A percentile compares a stretch with the other conserved stretches of the same genome.
Evolutionary conservation across 306 rosid genomes (phyloP).

Genomic region (Vigna hirtella): DNA sequence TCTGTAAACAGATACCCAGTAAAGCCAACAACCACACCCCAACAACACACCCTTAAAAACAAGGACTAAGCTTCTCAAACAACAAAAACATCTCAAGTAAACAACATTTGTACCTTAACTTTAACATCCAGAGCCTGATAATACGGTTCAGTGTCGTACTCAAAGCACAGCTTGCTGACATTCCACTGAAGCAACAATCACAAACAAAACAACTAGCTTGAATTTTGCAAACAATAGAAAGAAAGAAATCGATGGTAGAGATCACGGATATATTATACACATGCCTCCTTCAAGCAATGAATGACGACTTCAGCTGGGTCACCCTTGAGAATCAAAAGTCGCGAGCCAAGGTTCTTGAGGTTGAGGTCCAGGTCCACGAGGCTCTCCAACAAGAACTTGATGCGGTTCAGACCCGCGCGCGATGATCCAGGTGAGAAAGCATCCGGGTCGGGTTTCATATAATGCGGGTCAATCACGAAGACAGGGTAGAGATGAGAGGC

Average conservation of each 20-base stretch:
- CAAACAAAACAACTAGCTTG: constrained; percentile 6
- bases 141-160: constrained; percentile 90
- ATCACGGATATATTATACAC: not conserved
- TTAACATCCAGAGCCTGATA: constrained; percentile 74
- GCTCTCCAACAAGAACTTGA: constrained; percentile 75
- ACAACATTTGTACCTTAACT: constrained; percentile 63
- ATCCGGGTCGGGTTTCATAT: constrained; percentile 75
- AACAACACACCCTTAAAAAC: not conserved
- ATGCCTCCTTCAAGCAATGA: constrained; percentile 77
- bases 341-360: constrained; percentile 77
- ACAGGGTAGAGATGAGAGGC: constrained; percentile 64
- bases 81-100: not conserved
- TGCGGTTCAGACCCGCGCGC: constrained; percentile 76
- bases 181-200: constrained; percentile 68
- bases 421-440: constrained; percentile 65
- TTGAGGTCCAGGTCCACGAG: constrained; percentile 69
- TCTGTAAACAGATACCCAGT: constrained; percentile 40
- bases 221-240: not conserved
- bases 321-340: constrained; percentile 74
- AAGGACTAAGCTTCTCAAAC: not conserved
- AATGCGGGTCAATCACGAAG: constrained; percentile 86
- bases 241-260: not conserved
- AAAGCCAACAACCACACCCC: not conserved
- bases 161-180: constrained; percentile 78
- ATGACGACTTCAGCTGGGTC: constrained; percentile 70